phyloP scores from a whole-genome alignment of 1,139 yeast species.

The Suhomyces yuchorum region DNA sequence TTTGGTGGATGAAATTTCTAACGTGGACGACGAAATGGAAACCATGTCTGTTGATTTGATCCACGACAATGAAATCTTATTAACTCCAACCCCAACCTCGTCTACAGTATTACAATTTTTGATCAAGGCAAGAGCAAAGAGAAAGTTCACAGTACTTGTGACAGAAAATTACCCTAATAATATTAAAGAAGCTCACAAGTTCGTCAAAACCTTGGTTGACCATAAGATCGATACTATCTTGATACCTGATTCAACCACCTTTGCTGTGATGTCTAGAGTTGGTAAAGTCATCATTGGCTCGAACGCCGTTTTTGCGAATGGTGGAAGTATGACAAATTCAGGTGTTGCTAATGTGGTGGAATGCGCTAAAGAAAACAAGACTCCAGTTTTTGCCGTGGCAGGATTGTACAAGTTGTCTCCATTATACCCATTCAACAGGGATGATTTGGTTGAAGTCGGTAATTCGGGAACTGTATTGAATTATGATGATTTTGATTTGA shows the following conservation, averaged over 20 bases:
- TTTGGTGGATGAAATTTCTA: constrained; percentile 86
- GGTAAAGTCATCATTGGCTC: constrained; percentile 96
- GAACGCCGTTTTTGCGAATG: constrained; percentile 90
- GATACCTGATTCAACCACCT: constrained; percentile 90
- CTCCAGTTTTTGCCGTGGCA: constrained; percentile 95
- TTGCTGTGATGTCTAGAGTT: constrained; percentile 96
- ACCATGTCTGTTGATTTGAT: constrained; percentile 89
- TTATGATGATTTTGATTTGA: constrained; percentile 63
- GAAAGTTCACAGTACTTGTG: constrained; percentile 89
- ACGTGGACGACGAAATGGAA: constrained; percentile 88
- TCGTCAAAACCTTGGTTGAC: constrained; percentile 77
- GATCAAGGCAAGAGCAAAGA: constrained; percentile 82
- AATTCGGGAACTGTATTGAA: constrained; percentile 83
- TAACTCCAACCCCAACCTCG: constrained; percentile 93
- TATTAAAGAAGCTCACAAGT: constrained; percentile 69
- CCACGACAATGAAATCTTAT: constrained; percentile 88
- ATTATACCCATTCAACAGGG: constrained; percentile 88
- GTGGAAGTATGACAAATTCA: constrained; percentile 86
- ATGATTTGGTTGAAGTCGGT: constrained; percentile 88
- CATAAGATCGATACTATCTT: constrained; percentile 89
- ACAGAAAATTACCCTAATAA: constrained; percentile 94
- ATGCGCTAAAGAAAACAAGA: constrained; percentile 91
- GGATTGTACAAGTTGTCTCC: constrained; percentile 94
- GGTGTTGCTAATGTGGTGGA: constrained; percentile 95
- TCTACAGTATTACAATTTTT: constrained; percentile 86